Percentiles rank a stretch among this genome's conserved stretches.
Evolutionary conservation across 2,329 filamentous ascomycete genomes (phyloP).

Genomic region (Fusarium miscanthi): DNA sequence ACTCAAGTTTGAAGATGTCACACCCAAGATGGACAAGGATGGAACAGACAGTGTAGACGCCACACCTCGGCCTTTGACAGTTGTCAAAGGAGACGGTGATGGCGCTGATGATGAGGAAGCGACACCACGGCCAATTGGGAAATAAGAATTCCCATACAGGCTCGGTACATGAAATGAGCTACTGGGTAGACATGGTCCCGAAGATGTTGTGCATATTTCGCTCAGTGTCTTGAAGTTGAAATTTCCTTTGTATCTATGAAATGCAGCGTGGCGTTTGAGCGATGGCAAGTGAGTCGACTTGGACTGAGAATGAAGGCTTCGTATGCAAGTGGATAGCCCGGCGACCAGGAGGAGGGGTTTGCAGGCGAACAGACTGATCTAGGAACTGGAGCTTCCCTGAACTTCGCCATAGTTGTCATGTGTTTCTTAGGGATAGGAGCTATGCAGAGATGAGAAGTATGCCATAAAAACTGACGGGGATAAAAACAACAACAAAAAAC

Average conservation of each 20-base stretch:
- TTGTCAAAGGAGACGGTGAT: slow-evolving; percentile 20
- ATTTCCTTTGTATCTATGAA: slow-evolving; percentile 44
- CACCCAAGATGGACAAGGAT: slow-evolving; percentile 17
- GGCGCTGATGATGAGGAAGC: slow-evolving; percentile 49
- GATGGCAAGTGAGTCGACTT: slow-evolving; percentile 38
- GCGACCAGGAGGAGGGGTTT: background rate
- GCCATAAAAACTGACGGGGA: slow-evolving; percentile 1
- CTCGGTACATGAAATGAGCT: background rate
- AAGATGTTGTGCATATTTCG: background rate
- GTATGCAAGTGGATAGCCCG: slow-evolving; percentile 20
- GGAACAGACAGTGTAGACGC: slow-evolving; percentile 51
- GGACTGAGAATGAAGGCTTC: slow-evolving; percentile 25
- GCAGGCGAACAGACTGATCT: slow-evolving; percentile 40
- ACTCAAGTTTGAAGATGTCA: slow-evolving; percentile 18
- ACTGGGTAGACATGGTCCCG: background rate
- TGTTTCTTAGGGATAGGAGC: slow-evolving; percentile 1
- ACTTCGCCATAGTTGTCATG: slow-evolving; percentile 21
- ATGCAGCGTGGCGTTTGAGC: slow-evolving; percentile 47
- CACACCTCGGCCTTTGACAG: slow-evolving; percentile 55
- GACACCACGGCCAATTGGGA: slow-evolving; percentile 53
- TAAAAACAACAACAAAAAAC: slow-evolving; percentile 1
- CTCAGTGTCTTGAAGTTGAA: slow-evolving; percentile 10
- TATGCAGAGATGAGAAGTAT: slow-evolving; percentile 17
- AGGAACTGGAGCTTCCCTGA: slow-evolving; percentile 31
- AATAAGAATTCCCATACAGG: slow-evolving; percentile 26